A percentile compares a stretch with the other conserved stretches of the same genome.
Evolutionary conservation across 345 rosid species (phyloP).

Genomic region (Eucalyptus tenuipes): DNA sequence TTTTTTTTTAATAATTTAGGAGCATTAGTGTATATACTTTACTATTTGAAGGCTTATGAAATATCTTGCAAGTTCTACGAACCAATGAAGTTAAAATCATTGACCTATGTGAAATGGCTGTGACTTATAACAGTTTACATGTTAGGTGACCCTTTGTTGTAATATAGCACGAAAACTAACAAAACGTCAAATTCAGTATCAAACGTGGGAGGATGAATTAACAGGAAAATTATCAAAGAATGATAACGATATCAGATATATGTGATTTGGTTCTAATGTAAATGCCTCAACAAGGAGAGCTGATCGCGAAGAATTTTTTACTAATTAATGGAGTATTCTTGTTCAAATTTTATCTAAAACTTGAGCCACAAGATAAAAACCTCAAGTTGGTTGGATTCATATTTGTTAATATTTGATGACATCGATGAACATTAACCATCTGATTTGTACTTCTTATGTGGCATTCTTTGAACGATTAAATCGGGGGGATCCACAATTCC

Average conservation of each 20-base stretch:
- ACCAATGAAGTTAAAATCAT: background rate
- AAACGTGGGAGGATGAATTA: background rate
- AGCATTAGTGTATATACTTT: background rate
- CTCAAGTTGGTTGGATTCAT: background rate
- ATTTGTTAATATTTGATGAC: background rate
- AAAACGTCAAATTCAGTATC: background rate
- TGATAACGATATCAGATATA: background rate
- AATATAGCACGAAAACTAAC: background rate
- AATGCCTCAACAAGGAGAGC: background rate
- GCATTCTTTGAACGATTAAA: background rate
- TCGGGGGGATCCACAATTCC: background rate
- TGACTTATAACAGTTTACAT: background rate
- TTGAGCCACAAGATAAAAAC: background rate
- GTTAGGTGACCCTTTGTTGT: background rate
- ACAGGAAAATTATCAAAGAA: background rate
- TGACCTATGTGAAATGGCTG: background rate
- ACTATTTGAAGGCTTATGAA: background rate
- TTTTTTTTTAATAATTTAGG: background rate
- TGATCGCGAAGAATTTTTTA: background rate
- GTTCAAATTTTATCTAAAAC: background rate
- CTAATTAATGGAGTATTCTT: background rate
- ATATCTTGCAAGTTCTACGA: background rate
- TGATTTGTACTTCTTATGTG: background rate
- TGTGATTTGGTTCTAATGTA: background rate
- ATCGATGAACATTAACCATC: background rate